Percentiles rank a stretch among this genome's conserved stretches.
phyloP scores from a whole-genome alignment of 768 basidiomycete species.

The Suillus sp. region DNA sequence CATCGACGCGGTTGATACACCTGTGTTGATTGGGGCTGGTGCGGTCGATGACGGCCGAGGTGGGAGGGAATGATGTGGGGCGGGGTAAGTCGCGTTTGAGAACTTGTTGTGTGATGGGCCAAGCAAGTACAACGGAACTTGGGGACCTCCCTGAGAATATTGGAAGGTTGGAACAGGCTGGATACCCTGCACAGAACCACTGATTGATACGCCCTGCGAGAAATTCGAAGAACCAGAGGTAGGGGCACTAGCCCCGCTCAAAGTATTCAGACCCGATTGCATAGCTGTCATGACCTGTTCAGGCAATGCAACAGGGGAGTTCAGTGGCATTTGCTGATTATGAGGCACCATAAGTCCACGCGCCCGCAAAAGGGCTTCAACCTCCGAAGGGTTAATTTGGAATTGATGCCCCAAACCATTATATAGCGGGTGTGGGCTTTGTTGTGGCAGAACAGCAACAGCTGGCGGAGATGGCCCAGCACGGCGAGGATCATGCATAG shows the following conservation, averaged over 20 bases:
- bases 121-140: background rate
- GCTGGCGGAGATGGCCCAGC: constrained; percentile 8
- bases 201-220: background rate
- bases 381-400: constrained; percentile 2
- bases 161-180: background rate
- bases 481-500: constrained; percentile 7
- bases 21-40: background rate
- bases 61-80: constrained; percentile 2
- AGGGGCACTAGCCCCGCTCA: background rate
- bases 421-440: background rate
- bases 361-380: constrained; percentile 21
- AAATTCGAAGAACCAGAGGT: background rate
- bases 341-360: constrained; percentile 5
- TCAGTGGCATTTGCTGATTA: constrained; percentile 15
- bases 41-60: background rate
- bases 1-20: constrained; percentile 15
- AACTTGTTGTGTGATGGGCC: background rate
- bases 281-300: background rate
- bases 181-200: background rate
- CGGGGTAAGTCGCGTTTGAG: background rate
- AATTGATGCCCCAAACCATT: constrained; percentile 12
- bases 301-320: background rate
- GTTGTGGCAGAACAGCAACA: constrained; percentile 10
- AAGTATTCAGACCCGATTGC: background rate
- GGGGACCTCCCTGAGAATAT: background rate